Evolutionary conservation across 1,139 yeast genomes (phyloP), one percentile per base, ranked within the genome.

Genomic region (Sugiyamaella sp.): DNA sequence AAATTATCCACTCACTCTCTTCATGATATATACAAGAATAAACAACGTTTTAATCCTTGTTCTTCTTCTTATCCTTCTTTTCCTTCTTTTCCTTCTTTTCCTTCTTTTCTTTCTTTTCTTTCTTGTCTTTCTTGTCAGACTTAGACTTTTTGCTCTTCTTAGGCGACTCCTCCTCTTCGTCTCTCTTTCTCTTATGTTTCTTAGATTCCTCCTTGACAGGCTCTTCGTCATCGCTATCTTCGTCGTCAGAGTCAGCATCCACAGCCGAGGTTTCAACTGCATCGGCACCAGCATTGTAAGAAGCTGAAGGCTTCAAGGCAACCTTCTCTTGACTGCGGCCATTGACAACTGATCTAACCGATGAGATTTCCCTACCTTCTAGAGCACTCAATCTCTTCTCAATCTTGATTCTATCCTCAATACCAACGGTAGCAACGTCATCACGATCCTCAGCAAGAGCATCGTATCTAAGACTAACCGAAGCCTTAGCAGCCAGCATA

Each of bases 401-500:
- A 66, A 93, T 95, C 80, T 90, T 90, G 64, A 89, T 83, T 77
- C 99, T 85, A 63, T 88, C 93, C 64, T 86, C 89, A 66, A 89
- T 79, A 68, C 99, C 99, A 66, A 91, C 81, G 64, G 90, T 95
- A 62, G 97, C 97, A 56, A 89, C 82, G 68, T 93, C 98, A 40
- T 67, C 70, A 74, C 97, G 85, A 67, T 93, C 98, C 77, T 93
- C 99, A 62, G 97, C 88, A 60, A 95, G 80, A 41, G 97, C 96
- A 77, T 93, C 99, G 72, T 88, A 93, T 79, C 99, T 86, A 66
- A 93, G 79, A 60, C 97, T 89, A 68, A 93, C 95, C 51, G 99
- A 95, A 63, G 97, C 96, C 79, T 93, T 93, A 60, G 98, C 98
- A 66, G 99, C 99, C 65, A 93, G 82, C 66, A 93, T 97, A 79